Percentiles rank a stretch among this genome's conserved stretches.
Conservation (phyloP, 257 asterid species). For the Scutellaria barbata region DNA sequence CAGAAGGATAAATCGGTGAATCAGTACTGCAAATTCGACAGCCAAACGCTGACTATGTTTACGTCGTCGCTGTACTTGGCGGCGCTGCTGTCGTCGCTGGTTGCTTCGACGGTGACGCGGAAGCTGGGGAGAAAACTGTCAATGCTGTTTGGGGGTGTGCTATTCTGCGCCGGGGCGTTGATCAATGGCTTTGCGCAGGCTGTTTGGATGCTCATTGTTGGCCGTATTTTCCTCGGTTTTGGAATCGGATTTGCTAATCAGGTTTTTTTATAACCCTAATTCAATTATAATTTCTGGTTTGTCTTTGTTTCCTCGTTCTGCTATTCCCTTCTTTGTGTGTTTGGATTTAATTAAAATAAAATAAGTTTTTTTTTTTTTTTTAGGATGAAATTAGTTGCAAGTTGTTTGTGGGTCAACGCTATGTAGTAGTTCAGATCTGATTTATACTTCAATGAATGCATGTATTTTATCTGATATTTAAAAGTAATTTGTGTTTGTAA, state of each 20-base stretch:
- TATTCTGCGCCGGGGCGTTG: slow-evolving; percentile 75
- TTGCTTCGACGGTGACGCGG: slow-evolving; percentile 69
- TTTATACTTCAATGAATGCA: slow-evolving; percentile 28
- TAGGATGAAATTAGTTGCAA: no score
- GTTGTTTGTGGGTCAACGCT: slow-evolving; percentile 33
- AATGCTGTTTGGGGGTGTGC: slow-evolving; percentile 70
- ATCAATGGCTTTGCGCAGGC: slow-evolving; percentile 67
- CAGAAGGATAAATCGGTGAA: slow-evolving; percentile 47
- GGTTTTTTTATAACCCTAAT: slow-evolving; percentile 36
- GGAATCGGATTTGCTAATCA: slow-evolving; percentile 89
- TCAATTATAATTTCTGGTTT: not conserved
- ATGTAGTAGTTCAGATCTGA: slow-evolving; percentile 47
- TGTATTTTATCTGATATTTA: not conserved
- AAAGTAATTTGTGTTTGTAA: not conserved
- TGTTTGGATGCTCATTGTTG: slow-evolving; percentile 78
- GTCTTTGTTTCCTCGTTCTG: not conserved
- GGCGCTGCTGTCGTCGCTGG: slow-evolving; percentile 73
- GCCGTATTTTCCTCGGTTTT: slow-evolving; percentile 83
- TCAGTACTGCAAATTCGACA: slow-evolving; percentile 87
- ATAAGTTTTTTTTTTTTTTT: not conserved
- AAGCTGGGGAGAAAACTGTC: slow-evolving; percentile 69
- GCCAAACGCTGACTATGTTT: slow-evolving; percentile 72
- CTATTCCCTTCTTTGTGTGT: not conserved
- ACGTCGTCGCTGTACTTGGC: slow-evolving; percentile 89
- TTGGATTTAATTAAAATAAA: not conserved